phyloP scores from a whole-genome alignment of 306 rosid species.

The Canavalia ensiformis region DNA sequence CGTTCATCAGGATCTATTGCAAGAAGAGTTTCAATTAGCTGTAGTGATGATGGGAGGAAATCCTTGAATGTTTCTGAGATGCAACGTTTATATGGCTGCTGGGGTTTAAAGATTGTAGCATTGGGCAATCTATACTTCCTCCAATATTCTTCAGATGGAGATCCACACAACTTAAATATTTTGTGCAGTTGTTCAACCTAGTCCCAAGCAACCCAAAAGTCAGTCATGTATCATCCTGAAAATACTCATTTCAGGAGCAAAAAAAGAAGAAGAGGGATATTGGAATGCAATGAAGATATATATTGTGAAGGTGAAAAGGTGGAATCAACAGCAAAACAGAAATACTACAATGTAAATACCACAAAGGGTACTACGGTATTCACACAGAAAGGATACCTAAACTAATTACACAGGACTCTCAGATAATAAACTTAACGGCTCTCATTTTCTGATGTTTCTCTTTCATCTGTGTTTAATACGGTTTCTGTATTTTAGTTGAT shows the following conservation, averaged over 20 bases:
- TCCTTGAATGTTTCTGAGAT: conserved; percentile 84
- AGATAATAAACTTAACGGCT: conserved; percentile 15
- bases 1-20: conserved; percentile 82
- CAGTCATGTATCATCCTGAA: conserved; percentile 52
- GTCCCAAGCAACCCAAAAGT: conserved; percentile 49
- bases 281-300: conserved; percentile 20
- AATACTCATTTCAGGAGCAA: conserved; percentile 35
- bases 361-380: conserved; percentile 13
- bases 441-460: conserved; percentile 27
- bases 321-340: conserved; percentile 17
- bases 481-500: conserved; percentile 26
- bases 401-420: not conserved
- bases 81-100: conserved; percentile 88
- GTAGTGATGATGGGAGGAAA: conserved; percentile 77
- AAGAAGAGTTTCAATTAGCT: conserved; percentile 82
- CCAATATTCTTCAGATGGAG: conserved; percentile 98
- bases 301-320: conserved; percentile 24
- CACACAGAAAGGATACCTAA: conserved; percentile 24
- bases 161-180: conserved; percentile 96
- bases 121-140: conserved; percentile 92
- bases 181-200: conserved; percentile 98
- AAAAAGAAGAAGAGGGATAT: not conserved
- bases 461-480: conserved; percentile 14
- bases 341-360: not conserved
- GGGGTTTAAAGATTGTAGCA: conserved; percentile 97